Evolutionary conservation across 1,284 basidiomycete species (phyloP).

Genomic region (Cryptococcus sp.): DNA sequence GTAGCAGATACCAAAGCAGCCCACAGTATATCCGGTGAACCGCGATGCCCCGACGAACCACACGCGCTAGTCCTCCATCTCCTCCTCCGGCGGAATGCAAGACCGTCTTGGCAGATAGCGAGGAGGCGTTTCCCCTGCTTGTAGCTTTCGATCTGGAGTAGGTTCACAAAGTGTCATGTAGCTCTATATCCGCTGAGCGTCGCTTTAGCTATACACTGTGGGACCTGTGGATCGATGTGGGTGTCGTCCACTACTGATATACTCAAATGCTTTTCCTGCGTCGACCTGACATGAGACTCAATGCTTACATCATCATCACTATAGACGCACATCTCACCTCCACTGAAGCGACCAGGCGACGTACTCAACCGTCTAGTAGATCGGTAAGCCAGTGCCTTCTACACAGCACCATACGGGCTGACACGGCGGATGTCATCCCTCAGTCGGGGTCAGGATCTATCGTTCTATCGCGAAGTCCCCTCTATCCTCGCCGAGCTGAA

Average conservation of each 20-base stretch:
- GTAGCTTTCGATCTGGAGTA: slow-evolving; percentile 84
- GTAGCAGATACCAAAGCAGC: too few relatives aligned
- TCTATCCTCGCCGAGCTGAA: slow-evolving; percentile 68
- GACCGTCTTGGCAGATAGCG: slow-evolving; percentile 30
- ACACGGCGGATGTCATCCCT: background rate
- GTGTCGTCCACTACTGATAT: background rate
- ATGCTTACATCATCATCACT: background rate
- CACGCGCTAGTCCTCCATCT: slow-evolving; percentile 5
- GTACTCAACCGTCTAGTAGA: slow-evolving; percentile 66
- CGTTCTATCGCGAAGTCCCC: slow-evolving; percentile 75
- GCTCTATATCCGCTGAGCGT: background rate
- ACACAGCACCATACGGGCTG: too few relatives aligned
- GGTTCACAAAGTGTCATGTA: slow-evolving; percentile 33
- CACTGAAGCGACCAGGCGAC: slow-evolving; percentile 63
- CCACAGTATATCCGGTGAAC: background rate
- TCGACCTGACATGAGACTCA: background rate
- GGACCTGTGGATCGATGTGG: slow-evolving; percentile 76
- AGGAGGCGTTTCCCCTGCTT: slow-evolving; percentile 62
- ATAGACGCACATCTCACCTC: slow-evolving; percentile 57
- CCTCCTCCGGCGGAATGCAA: slow-evolving; percentile 23
- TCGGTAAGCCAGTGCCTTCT: slow-evolving; percentile 52
- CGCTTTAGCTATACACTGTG: slow-evolving; percentile 72
- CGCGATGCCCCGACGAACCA: slow-evolving; percentile 5
- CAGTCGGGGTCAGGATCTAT: slow-evolving; percentile 62
- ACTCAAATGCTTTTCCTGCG: background rate